phyloP scores from a whole-genome alignment of 371 early-diverging fungal species.

The Rhizopus delemar region DNA sequence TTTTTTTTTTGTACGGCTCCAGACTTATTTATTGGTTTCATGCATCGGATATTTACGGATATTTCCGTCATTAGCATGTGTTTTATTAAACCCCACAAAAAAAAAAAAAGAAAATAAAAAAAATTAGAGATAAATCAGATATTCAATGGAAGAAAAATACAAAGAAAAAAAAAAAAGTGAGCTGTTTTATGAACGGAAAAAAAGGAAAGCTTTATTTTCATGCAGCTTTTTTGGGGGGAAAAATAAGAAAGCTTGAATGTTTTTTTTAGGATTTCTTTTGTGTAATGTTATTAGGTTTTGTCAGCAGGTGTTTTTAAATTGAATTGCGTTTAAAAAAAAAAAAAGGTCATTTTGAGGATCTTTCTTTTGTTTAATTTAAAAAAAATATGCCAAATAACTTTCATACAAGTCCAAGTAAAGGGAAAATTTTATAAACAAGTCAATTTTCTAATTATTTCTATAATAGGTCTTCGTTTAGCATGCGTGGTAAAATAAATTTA shows the following conservation, averaged over 20 bases:
- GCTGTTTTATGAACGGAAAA: too few relatives aligned
- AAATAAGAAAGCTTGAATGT: too few relatives aligned
- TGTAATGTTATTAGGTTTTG: too few relatives aligned
- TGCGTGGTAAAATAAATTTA: slow-evolving; percentile 31
- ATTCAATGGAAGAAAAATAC: neutral
- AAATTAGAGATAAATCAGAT: neutral
- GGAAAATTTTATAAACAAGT: neutral
- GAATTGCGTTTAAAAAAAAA: neutral
- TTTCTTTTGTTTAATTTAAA: neutral
- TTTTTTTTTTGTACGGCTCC: neutral
- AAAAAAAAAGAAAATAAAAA: neutral
- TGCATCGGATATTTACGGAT: slow-evolving; percentile 1
- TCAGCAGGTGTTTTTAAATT: too few relatives aligned
- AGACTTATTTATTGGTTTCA: slow-evolving; percentile 1
- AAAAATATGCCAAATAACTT: neutral
- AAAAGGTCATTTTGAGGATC: neutral
- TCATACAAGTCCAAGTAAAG: slow-evolving; percentile 2
- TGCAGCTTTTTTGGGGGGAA: too few relatives aligned
- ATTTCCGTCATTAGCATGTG: slow-evolving; percentile 4
- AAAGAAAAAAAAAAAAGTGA: neutral
- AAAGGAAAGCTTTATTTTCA: too few relatives aligned
- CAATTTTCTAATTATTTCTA: neutral
- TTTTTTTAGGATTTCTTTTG: too few relatives aligned
- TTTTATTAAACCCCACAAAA: neutral
- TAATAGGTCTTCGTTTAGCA: slow-evolving; percentile 38